Conservation (phyloP, 2,329 filamentous ascomycete genomes). For the Domatiomyces globalis region DNA sequence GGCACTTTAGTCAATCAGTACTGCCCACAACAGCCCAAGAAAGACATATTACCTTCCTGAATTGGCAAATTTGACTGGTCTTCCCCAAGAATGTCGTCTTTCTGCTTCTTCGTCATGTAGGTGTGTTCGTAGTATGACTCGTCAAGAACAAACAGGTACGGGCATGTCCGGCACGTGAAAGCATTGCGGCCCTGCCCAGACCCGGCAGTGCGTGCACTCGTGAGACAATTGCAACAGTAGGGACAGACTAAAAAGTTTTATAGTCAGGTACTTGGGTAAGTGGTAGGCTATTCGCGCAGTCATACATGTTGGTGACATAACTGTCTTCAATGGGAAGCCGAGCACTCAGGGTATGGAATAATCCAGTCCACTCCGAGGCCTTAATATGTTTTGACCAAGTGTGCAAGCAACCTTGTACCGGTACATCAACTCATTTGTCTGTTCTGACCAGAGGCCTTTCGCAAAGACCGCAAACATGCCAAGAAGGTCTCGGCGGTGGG, state of each 20-base stretch:
- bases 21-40: not conserved
- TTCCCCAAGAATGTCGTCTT: slow-evolving; percentile 70
- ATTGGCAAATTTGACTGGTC: slow-evolving; percentile 16
- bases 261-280: not conserved
- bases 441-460: no score
- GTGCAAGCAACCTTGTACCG: no score
- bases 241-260: slow-evolving; percentile 29
- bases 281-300: not conserved
- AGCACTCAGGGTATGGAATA: not conserved
- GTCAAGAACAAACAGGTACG: slow-evolving; percentile 75
- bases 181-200: slow-evolving; percentile 47
- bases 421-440: no score
- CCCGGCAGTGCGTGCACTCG: slow-evolving; percentile 29
- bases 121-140: slow-evolving; percentile 70
- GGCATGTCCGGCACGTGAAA: slow-evolving; percentile 89
- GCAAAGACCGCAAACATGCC: no score
- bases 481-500: no score
- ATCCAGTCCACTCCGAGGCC: no score
- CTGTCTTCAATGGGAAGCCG: not conserved
- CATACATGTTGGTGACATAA: slow-evolving; percentile 2
- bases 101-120: slow-evolving; percentile 66
- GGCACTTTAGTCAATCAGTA: slow-evolving; percentile 9
- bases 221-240: slow-evolving; percentile 36
- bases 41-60: slow-evolving; percentile 12
- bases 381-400: no score